A percentile compares a stretch with the other conserved stretches of the same genome.
Conservation (phyloP, 164 flowering plant genomes). For the Houttuynia cordata region DNA sequence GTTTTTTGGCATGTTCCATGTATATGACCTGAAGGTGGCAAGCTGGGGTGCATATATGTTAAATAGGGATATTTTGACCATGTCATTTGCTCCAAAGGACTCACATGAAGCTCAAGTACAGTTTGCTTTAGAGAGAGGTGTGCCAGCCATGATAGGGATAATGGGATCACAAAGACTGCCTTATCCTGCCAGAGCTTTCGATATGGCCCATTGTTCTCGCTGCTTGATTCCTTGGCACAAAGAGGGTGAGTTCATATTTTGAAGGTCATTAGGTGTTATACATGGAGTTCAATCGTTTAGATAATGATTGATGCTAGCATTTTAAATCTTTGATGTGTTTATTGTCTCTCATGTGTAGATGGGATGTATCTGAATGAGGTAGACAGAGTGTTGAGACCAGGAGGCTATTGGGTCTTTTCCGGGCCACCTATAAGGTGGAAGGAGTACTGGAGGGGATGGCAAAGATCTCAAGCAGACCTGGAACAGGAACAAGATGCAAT, state of each 20-base stretch:
- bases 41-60: slow-evolving; percentile 93
- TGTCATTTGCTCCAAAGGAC: slow-evolving; percentile 99
- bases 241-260: slow-evolving; percentile 31
- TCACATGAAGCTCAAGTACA: slow-evolving; percentile 97
- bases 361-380: slow-evolving; percentile 80
- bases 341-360: slow-evolving; percentile 25
- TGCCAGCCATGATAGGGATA: slow-evolving; percentile 91
- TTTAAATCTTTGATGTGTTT: background rate
- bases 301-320: no score
- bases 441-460: slow-evolving; percentile 94
- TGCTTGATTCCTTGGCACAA: slow-evolving; percentile 85
- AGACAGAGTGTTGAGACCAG: slow-evolving; percentile 84
- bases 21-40: slow-evolving; percentile 50
- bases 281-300: no score
- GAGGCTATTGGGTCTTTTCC: slow-evolving; percentile 95
- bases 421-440: slow-evolving; percentile 93
- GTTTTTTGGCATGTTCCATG: background rate
- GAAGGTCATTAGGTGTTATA: no score
- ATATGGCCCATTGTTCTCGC: slow-evolving; percentile 97
- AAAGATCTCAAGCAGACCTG: slow-evolving; percentile 79
- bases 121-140: slow-evolving; percentile 91
- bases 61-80: slow-evolving; percentile 64
- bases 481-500: slow-evolving; percentile 81
- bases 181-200: slow-evolving; percentile 93
- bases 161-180: slow-evolving; percentile 73